Percentiles rank a stretch among this genome's conserved stretches.
phyloP scores from a whole-genome alignment of 2,329 filamentous ascomycete species.

The Clonostachys sp. region DNA sequence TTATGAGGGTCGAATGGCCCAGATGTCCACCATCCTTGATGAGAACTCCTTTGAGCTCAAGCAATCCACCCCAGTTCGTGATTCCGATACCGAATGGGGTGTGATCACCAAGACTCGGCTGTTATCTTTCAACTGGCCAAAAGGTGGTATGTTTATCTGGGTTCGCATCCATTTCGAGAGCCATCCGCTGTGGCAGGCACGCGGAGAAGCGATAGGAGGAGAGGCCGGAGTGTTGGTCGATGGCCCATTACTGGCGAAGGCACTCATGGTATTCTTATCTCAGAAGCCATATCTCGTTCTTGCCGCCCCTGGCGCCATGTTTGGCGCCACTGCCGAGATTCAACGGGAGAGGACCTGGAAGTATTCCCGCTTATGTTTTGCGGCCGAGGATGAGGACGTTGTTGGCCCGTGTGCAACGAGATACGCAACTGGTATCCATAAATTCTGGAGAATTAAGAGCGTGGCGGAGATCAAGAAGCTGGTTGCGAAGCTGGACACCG shows the following conservation, averaged over 20 bases:
- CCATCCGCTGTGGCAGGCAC: constrained; percentile 61
- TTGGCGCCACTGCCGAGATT: constrained; percentile 62
- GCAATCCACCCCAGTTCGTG: constrained; percentile 41
- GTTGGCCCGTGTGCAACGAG: constrained; percentile 57
- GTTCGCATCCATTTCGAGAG: constrained; percentile 64
- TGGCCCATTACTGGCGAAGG: constrained; percentile 52
- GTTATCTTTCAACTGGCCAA: constrained; percentile 73
- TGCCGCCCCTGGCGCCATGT: constrained; percentile 67
- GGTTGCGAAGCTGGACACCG: constrained; percentile 24
- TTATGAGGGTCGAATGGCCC: constrained; percentile 81
- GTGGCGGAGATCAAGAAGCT: constrained; percentile 62
- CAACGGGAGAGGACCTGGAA: constrained; percentile 56
- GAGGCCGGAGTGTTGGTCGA: constrained; percentile 34
- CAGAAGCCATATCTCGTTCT: constrained; percentile 66
- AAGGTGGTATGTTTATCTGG: constrained; percentile 93
- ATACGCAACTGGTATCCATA: constrained; percentile 64
- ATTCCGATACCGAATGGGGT: constrained; percentile 60
- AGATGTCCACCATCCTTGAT: constrained; percentile 73
- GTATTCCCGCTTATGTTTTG: constrained; percentile 79
- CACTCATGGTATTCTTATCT: constrained; percentile 69
- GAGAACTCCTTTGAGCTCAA: constrained; percentile 62
- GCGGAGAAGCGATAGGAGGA: constrained; percentile 10
- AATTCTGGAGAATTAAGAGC: constrained; percentile 74
- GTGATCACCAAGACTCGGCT: constrained; percentile 71
- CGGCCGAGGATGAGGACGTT: constrained; percentile 70